Evolutionary conservation across 257 asterid species (phyloP).

Genomic region (Osmanthus fragrans): DNA sequence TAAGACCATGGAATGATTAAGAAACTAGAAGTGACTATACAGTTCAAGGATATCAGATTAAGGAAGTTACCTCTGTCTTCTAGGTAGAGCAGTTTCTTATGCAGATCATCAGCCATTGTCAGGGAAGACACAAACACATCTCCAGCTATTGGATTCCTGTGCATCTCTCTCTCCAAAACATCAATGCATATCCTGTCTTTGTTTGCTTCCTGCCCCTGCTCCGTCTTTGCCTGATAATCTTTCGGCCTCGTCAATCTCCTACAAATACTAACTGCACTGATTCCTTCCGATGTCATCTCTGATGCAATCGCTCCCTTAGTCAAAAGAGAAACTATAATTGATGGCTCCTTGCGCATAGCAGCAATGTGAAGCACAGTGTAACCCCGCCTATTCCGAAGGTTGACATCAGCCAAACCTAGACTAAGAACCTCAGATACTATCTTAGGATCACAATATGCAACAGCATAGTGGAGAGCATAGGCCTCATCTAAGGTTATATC

Average conservation of each 20-base stretch:
- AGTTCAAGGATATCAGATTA: background rate
- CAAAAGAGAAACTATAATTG: constrained; percentile 64
- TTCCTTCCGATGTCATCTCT: constrained; percentile 54
- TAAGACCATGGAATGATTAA: background rate
- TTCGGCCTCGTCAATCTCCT: constrained; percentile 62
- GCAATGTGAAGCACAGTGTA: constrained; percentile 64
- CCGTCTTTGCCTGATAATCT: constrained; percentile 60
- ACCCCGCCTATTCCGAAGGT: constrained; percentile 52
- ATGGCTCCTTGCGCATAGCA: constrained; percentile 67
- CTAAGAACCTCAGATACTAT: constrained; percentile 63
- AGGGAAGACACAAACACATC: constrained; percentile 35
- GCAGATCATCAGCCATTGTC: constrained; percentile 59
- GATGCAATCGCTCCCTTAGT: constrained; percentile 60
- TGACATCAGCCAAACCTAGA: constrained; percentile 58
- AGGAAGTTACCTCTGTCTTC: constrained; percentile 67
- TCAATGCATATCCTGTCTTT: constrained; percentile 68
- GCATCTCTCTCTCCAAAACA: constrained; percentile 73
- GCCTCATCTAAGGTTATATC: constrained; percentile 64
- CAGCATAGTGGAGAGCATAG: constrained; percentile 70
- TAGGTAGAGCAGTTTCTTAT: constrained; percentile 50
- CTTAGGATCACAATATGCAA: constrained; percentile 73
- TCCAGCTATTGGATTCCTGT: constrained; percentile 47
- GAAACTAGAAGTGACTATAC: background rate
- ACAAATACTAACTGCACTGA: constrained; percentile 53
- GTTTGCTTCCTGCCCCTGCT: constrained; percentile 60